Evolutionary conservation across 2,329 filamentous ascomycete species (phyloP).

Genomic region (Tolypocladium tundrense): DNA sequence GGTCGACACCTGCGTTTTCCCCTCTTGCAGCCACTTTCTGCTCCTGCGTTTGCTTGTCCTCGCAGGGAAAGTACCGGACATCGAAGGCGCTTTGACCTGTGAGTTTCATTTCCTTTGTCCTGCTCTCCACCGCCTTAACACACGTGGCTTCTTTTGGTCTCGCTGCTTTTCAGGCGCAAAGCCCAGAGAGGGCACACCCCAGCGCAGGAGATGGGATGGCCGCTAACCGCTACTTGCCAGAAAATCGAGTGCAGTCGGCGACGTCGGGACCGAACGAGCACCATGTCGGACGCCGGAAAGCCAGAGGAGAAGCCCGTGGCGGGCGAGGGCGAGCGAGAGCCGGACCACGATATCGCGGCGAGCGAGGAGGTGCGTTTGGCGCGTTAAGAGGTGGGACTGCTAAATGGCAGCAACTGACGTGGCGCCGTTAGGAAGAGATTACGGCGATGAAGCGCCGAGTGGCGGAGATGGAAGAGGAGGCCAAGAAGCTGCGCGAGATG

Average conservation of each 20-base stretch:
- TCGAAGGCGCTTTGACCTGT: background rate
- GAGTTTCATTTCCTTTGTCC: background rate
- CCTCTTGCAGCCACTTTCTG: background rate
- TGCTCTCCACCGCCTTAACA: background rate
- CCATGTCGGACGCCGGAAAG: slow-evolving; percentile 23
- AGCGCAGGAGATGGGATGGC: background rate
- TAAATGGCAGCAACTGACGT: slow-evolving; percentile 17
- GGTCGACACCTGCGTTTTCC: background rate
- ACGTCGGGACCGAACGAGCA: slow-evolving; percentile 2
- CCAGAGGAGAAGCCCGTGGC: slow-evolving; percentile 18
- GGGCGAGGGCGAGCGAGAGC: slow-evolving; percentile 17
- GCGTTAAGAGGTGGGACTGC: slow-evolving; percentile 14
- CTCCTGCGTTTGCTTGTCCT: background rate
- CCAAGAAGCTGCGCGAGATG: slow-evolving; percentile 78
- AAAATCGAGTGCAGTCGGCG: slow-evolving; percentile 2
- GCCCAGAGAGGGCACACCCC: background rate
- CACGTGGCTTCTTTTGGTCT: background rate
- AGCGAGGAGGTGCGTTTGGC: slow-evolving; percentile 26
- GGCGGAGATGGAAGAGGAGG: slow-evolving; percentile 85
- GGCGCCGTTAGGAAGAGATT: slow-evolving; percentile 57
- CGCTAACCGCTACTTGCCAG: background rate
- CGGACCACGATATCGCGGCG: slow-evolving; percentile 17
- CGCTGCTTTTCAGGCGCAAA: background rate
- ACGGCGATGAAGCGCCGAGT: slow-evolving; percentile 79
- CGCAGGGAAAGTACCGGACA: background rate